Evolutionary conservation across 2,329 filamentous ascomycete species (phyloP).

Genomic region (Neophaeococcomyces mojaviensis): DNA sequence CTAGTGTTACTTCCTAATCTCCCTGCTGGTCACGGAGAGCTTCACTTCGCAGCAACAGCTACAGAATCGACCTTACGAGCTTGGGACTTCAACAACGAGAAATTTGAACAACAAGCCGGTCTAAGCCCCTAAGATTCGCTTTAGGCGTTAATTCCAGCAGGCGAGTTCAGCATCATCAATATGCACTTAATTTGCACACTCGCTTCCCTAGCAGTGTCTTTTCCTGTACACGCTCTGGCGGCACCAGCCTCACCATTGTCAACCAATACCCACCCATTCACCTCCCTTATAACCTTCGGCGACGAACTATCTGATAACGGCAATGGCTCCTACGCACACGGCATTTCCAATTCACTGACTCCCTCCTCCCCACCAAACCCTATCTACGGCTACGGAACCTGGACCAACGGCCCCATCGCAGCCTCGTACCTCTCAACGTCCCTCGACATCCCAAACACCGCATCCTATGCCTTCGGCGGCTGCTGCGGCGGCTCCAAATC

Average conservation of each 20-base stretch:
- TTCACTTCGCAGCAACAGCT: no score
- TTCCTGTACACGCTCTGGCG: no score
- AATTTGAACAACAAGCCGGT: no score
- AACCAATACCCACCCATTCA: constrained; percentile 22
- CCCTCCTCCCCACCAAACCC: constrained; percentile 15
- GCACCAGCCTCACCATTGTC: background rate
- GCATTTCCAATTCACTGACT: constrained; percentile 23
- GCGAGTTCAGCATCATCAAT: no score
- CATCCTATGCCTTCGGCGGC: constrained; percentile 24
- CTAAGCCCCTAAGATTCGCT: no score
- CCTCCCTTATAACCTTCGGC: constrained; percentile 24
- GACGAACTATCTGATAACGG: constrained; percentile 26
- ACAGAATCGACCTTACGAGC: no score
- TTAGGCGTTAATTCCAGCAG: no score
- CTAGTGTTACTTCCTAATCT: no score
- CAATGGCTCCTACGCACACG: constrained; percentile 24
- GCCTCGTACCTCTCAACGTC: constrained; percentile 22
- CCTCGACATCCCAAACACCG: constrained; percentile 13
- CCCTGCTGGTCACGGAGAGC: no score
- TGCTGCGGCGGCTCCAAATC: constrained; percentile 21
- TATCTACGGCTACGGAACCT: constrained; percentile 25
- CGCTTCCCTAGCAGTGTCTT: no score
- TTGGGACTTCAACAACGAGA: no score
- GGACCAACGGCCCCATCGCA: constrained; percentile 26
- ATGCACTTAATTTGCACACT: no score